These are phyloP conservation scores for Lathyrus aphaca DNA, from an alignment of 306 rosid species.

Conservation along the genomic window DNA sequence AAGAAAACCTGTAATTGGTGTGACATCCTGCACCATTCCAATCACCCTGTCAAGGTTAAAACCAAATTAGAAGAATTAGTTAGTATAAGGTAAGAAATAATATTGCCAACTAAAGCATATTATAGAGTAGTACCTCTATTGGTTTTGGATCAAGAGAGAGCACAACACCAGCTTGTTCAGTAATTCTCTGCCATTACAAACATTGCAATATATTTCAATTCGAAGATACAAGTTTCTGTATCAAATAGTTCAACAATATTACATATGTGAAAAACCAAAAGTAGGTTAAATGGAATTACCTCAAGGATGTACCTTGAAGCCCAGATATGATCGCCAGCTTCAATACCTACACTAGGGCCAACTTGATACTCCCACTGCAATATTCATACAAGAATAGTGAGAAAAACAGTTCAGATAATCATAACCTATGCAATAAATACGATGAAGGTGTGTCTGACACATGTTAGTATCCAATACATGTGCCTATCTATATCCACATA, in stretches of 20 bases:
- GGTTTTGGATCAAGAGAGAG: conserved; percentile 98
- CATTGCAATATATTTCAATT: conserved; percentile 21
- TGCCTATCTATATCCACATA: background rate
- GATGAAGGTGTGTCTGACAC: background rate
- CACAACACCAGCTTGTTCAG: conserved; percentile 98
- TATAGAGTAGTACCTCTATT: conserved; percentile 62
- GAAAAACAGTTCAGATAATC: conserved; percentile 35
- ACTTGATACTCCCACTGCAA: conserved; percentile 99
- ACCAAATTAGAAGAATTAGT: conserved; percentile 11
- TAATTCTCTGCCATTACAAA: conserved; percentile 76
- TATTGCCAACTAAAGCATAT: background rate
- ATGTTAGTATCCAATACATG: background rate
- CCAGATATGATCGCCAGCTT: conserved; percentile 95
- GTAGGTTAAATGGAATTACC: conserved; percentile 59
- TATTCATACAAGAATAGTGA: conserved; percentile 31
- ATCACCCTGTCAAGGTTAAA: conserved; percentile 72
- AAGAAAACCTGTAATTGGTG: conserved; percentile 88
- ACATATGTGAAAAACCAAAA: conserved; percentile 6
- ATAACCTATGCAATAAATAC: background rate
- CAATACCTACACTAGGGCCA: conserved; percentile 98
- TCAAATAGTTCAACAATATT: conserved; percentile 24
- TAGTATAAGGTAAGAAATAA: conserved; percentile 10
- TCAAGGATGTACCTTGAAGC: conserved; percentile 90
- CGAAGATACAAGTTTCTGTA: conserved; percentile 9
- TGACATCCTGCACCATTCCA: conserved; percentile 99